Evolutionary conservation across 73 alveolate genomes (phyloP).

Genomic region (Loxodes magnus): DNA sequence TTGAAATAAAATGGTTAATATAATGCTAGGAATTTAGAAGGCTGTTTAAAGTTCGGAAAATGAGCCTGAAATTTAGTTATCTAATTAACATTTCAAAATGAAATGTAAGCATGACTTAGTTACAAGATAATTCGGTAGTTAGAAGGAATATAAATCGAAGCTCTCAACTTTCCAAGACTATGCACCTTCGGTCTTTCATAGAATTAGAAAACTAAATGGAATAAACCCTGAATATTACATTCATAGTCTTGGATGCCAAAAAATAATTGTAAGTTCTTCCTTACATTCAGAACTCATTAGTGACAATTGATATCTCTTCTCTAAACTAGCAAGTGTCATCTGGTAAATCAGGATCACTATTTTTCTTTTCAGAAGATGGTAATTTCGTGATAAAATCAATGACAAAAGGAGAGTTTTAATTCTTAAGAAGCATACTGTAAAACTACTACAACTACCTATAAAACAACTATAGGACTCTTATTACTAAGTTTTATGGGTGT

Average conservation of each 20-base stretch:
- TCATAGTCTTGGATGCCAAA: slow-evolving; percentile 39
- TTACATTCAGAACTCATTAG: too few species aligned
- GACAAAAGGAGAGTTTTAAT: slow-evolving; percentile 69
- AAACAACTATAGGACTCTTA: slow-evolving; percentile 59
- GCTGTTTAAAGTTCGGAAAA: slow-evolving; percentile 66
- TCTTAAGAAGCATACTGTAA: slow-evolving; percentile 70
- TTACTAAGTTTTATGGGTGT: slow-evolving; percentile 7
- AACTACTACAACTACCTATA: slow-evolving; percentile 61
- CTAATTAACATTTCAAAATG: slow-evolving; percentile 40
- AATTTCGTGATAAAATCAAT: slow-evolving; percentile 86
- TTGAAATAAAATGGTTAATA: slow-evolving; percentile 32
- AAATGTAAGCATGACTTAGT: slow-evolving; percentile 51
- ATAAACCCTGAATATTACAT: slow-evolving; percentile 30
- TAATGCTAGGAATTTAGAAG: slow-evolving; percentile 83
- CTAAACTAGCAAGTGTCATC: slow-evolving; percentile 38
- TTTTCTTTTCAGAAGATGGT: slow-evolving; percentile 97
- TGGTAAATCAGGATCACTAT: slow-evolving; percentile 96
- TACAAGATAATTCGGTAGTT: too few species aligned
- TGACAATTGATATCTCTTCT: slow-evolving; percentile 29
- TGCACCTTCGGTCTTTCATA: slow-evolving; percentile 47
- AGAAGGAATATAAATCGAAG: too few species aligned
- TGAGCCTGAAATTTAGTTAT: neutral
- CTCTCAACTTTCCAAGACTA: slow-evolving; percentile 52
- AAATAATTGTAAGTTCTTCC: too few species aligned
- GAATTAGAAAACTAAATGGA: slow-evolving; percentile 25